Percentiles rank a stretch among this genome's conserved stretches.
Conservation (phyloP, 2,329 filamentous ascomycete genomes). For the Colletotrichum chlorophyti region DNA sequence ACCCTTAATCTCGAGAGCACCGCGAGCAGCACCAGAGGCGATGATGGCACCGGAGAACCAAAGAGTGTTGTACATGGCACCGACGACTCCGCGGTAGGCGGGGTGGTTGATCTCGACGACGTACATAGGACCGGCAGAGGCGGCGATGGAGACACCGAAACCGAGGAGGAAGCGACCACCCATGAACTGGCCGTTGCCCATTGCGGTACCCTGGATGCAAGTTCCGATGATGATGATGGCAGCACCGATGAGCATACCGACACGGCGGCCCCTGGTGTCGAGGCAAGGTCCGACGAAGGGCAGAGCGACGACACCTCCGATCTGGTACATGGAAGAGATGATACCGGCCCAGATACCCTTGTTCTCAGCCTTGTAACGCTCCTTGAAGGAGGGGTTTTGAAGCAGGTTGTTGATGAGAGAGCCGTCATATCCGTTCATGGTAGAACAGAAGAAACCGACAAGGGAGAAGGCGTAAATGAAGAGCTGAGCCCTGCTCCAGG, state of each 20-base stretch:
- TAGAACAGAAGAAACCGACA: constrained; percentile 56
- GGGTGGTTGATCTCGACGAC: constrained; percentile 55
- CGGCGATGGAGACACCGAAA: constrained; percentile 58
- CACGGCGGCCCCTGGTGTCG: constrained; percentile 54
- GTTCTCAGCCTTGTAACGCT: constrained; percentile 47
- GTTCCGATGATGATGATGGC: constrained; percentile 51
- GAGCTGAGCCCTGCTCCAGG: constrained; percentile 46
- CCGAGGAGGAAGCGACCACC: constrained; percentile 68
- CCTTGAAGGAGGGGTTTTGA: constrained; percentile 48
- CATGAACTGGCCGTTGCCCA: constrained; percentile 50
- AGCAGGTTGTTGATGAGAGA: constrained; percentile 56
- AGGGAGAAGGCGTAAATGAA: constrained; percentile 52
- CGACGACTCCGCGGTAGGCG: constrained; percentile 50
- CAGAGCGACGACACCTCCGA: constrained; percentile 54
- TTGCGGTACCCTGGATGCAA: constrained; percentile 51
- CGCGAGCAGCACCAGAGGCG: constrained; percentile 55
- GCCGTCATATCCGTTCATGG: constrained; percentile 60
- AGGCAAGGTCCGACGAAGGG: constrained; percentile 54
- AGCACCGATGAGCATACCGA: constrained; percentile 52
- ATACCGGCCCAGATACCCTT: constrained; percentile 55
- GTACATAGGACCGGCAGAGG: constrained; percentile 54
- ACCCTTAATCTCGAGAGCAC: constrained; percentile 45
- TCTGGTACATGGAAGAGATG: constrained; percentile 58
- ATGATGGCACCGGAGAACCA: constrained; percentile 58
- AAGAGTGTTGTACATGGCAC: constrained; percentile 50